Percentiles rank a stretch among this genome's conserved stretches.
Evolutionary conservation across 306 rosid species (phyloP).

Genomic region (Bauhinia variegata): DNA sequence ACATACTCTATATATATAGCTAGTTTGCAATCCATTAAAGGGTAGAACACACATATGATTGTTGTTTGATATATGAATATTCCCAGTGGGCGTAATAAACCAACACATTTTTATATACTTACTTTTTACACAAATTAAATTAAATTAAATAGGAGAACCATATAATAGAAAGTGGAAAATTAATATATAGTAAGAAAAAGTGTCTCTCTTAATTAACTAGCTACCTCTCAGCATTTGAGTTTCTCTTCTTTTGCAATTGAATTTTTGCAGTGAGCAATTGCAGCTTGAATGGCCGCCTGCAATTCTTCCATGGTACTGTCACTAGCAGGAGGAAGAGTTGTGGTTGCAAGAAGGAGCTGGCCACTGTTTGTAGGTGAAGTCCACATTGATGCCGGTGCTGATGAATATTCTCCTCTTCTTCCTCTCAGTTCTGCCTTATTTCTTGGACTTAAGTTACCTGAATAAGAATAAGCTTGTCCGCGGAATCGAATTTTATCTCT

Average conservation of each 20-base stretch:
- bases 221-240: constrained; percentile 40
- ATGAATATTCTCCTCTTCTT: constrained; percentile 73
- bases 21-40: neutral
- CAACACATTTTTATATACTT: too few relatives aligned
- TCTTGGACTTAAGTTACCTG: constrained; percentile 62
- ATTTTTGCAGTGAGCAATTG: constrained; percentile 97
- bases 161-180: too few relatives aligned
- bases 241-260: constrained; percentile 72
- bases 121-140: too few relatives aligned
- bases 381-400: constrained; percentile 97
- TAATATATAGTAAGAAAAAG: neutral
- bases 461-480: constrained; percentile 65
- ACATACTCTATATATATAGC: constrained; percentile 1
- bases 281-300: constrained; percentile 98
- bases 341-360: constrained; percentile 55
- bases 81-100: too few relatives aligned
- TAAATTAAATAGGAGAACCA: constrained; percentile 4
- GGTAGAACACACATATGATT: constrained; percentile 5
- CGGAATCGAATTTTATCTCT: constrained; percentile 55
- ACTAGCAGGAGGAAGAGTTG: constrained; percentile 54
- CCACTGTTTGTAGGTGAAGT: constrained; percentile 94
- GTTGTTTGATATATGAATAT: too few relatives aligned
- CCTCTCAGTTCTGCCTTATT: constrained; percentile 59
- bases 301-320: constrained; percentile 97
- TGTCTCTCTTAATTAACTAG: neutral